Conservation (phyloP, 148 eudicot species). For the Agrostemma githago region DNA sequence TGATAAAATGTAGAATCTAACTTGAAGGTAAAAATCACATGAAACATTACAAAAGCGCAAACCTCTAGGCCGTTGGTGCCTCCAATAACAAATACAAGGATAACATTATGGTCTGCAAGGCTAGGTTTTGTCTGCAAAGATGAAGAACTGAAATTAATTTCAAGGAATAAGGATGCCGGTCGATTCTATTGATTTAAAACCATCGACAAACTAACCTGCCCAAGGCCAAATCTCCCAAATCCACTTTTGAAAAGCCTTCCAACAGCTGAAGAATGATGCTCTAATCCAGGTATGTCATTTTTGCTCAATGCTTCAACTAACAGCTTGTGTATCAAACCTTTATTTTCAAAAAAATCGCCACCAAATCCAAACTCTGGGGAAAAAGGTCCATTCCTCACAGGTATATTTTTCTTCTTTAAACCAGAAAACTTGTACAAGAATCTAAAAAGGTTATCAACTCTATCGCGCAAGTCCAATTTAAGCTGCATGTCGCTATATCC, state of each 20-base stretch:
- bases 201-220: slow-evolving; percentile 53
- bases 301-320: slow-evolving; percentile 55
- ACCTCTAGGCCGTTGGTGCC: slow-evolving; percentile 93
- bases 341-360: slow-evolving; percentile 58
- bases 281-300: slow-evolving; percentile 75
- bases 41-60: slow-evolving; percentile 6
- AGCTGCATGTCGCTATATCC: slow-evolving; percentile 77
- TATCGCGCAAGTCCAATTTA: slow-evolving; percentile 83
- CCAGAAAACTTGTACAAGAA: slow-evolving; percentile 75
- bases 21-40: not conserved
- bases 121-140: slow-evolving; percentile 79
- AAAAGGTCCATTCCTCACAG: slow-evolving; percentile 43
- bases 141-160: slow-evolving; percentile 15
- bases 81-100: slow-evolving; percentile 81
- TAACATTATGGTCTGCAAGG: slow-evolving; percentile 75
- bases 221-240: slow-evolving; percentile 94
- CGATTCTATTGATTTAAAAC: not conserved
- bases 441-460: slow-evolving; percentile 84
- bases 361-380: slow-evolving; percentile 40
- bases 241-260: slow-evolving; percentile 94
- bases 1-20: not conserved
- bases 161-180: not conserved
- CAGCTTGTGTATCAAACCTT: slow-evolving; percentile 68
- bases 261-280: slow-evolving; percentile 93
- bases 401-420: slow-evolving; percentile 46